Evolutionary conservation across 805 yeast species (phyloP).

Genomic region (Candida boidinii): DNA sequence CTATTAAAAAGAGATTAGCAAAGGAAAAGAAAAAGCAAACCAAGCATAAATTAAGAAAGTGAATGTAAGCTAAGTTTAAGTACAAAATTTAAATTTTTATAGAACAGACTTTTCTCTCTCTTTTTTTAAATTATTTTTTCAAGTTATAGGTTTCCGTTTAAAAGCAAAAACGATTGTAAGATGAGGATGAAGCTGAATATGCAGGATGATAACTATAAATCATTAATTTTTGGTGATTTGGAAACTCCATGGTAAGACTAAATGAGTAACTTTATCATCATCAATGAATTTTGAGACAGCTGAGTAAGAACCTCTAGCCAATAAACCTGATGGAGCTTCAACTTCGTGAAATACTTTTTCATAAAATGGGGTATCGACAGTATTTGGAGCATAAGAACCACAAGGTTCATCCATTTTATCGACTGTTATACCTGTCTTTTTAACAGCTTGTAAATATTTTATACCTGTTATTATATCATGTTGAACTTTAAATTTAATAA

Average conservation of each 20-base stretch:
- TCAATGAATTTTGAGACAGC: constrained; percentile 80
- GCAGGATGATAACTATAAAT: too few relatives aligned
- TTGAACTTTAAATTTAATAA: constrained; percentile 74
- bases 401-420: constrained; percentile 82
- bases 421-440: constrained; percentile 81
- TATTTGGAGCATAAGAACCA: constrained; percentile 88
- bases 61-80: too few relatives aligned
- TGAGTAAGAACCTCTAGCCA: constrained; percentile 80
- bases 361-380: constrained; percentile 71
- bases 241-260: constrained; percentile 78
- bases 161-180: too few relatives aligned
- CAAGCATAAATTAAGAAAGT: too few relatives aligned
- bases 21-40: too few relatives aligned
- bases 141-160: too few relatives aligned
- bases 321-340: constrained; percentile 85
- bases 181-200: too few relatives aligned
- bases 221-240: constrained; percentile 57
- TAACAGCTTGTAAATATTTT: constrained; percentile 75
- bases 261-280: constrained; percentile 71
- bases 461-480: constrained; percentile 81
- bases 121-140: too few relatives aligned
- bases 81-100: too few relatives aligned
- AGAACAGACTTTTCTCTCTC: too few relatives aligned
- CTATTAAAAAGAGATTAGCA: too few relatives aligned
- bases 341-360: constrained; percentile 61